These are phyloP conservation scores for Picea glauca DNA, from an alignment of 75 land plant genomes.

Conservation along the genomic window DNA sequence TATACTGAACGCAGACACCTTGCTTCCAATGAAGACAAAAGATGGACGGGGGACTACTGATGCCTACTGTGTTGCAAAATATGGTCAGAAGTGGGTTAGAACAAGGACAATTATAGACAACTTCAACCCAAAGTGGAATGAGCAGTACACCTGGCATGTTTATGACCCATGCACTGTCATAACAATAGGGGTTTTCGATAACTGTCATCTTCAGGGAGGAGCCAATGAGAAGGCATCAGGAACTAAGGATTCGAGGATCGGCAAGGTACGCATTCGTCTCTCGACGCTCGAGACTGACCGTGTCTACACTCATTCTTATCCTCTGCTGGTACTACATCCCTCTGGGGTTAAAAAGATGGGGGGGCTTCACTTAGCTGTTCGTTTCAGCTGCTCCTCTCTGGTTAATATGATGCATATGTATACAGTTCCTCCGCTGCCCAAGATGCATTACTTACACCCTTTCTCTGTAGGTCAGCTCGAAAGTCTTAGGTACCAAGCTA, in stretches of 20 bases:
- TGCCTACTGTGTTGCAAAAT: slow-evolving; percentile 52
- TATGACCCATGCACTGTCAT: slow-evolving; percentile 83
- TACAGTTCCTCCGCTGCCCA: slow-evolving; percentile 54
- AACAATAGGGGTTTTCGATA: slow-evolving; percentile 79
- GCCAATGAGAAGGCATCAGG: slow-evolving; percentile 10
- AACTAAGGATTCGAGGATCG: slow-evolving; percentile 37
- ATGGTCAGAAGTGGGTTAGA: slow-evolving; percentile 56
- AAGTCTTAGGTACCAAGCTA: slow-evolving; percentile 44
- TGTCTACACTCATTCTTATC: slow-evolving; percentile 64
- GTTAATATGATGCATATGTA: slow-evolving; percentile 56
- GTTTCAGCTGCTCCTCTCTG: slow-evolving; percentile 69
- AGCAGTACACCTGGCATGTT: slow-evolving; percentile 80
- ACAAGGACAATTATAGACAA: slow-evolving; percentile 31
- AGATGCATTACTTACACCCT: slow-evolving; percentile 77
- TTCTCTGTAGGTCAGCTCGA: slow-evolving; percentile 50
- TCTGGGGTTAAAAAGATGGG: slow-evolving; percentile 63
- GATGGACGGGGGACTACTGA: slow-evolving; percentile 39
- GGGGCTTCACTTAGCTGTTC: slow-evolving; percentile 64
- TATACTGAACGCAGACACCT: slow-evolving; percentile 15
- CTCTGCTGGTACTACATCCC: slow-evolving; percentile 42
- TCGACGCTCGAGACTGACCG: slow-evolving; percentile 58
- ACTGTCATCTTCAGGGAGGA: slow-evolving; percentile 40
- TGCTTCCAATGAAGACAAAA: slow-evolving; percentile 41
- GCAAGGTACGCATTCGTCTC: slow-evolving; percentile 67
- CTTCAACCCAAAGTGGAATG: slow-evolving; percentile 33